Conservation (phyloP, 768 basidiomycete species). For the Suillus hirtellus region DNA sequence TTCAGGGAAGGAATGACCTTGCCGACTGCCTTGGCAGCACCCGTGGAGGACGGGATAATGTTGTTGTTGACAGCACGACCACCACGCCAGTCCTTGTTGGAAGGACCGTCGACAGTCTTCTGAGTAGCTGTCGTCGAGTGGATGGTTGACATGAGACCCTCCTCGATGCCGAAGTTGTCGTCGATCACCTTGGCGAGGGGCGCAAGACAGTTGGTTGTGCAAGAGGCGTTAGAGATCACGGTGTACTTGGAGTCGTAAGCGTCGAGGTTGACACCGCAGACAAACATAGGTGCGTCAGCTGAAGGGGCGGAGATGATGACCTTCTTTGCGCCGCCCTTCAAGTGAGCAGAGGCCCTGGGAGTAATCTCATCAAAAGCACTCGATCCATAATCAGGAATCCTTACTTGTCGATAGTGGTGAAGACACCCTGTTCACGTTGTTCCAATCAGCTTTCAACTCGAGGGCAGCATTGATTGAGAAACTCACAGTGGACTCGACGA, state of each 20-base stretch:
- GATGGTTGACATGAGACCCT: slow-evolving; percentile 98
- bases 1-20: slow-evolving; percentile 96
- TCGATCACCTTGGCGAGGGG: slow-evolving; percentile 97
- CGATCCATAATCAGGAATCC: slow-evolving; percentile 15
- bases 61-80: slow-evolving; percentile 95
- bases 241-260: slow-evolving; percentile 84
- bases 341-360: slow-evolving; percentile 80
- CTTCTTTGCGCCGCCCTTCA: slow-evolving; percentile 99
- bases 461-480: not conserved
- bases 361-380: slow-evolving; percentile 4
- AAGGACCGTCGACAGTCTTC: slow-evolving; percentile 94
- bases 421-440: slow-evolving; percentile 70
- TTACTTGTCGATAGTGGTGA: slow-evolving; percentile 92
- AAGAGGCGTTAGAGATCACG: slow-evolving; percentile 98
- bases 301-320: slow-evolving; percentile 99
- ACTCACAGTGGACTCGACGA: slow-evolving; percentile 92
- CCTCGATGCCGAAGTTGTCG: slow-evolving; percentile 95
- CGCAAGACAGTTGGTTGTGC: slow-evolving; percentile 99
- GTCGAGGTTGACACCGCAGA: slow-evolving; percentile 94
- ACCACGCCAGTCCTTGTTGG: slow-evolving; percentile 96
- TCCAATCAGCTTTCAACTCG: slow-evolving; percentile 16
- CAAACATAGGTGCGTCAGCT: slow-evolving; percentile 95
- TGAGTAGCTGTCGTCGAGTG: slow-evolving; percentile 96
- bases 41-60: slow-evolving; percentile 99
- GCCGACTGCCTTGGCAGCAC: slow-evolving; percentile 98